These are phyloP conservation scores for Candida smagusa DNA, from an alignment of 1,139 yeast genomes.

Conservation along the genomic window DNA sequence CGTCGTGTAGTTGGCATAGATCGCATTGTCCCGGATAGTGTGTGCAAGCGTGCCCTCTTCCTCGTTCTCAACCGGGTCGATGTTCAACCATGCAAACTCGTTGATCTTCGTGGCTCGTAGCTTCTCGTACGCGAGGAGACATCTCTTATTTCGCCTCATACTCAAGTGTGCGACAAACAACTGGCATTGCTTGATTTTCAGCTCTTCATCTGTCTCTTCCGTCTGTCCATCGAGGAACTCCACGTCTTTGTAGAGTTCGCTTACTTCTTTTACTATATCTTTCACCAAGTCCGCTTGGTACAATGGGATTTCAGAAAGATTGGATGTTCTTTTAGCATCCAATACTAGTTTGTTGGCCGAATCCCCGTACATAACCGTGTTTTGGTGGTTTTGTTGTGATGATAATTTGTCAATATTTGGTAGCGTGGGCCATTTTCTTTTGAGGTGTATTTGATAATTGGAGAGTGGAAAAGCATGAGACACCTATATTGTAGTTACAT, in stretches of 20 bases:
- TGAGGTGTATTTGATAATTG: background rate
- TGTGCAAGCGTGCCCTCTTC: slow-evolving; percentile 4
- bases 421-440: too few relatives aligned
- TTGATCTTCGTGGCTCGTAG: slow-evolving; percentile 67
- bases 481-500: background rate
- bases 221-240: slow-evolving; percentile 32
- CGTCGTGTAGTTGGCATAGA: slow-evolving; percentile 27
- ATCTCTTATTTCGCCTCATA: slow-evolving; percentile 84
- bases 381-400: background rate
- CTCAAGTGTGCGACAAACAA: slow-evolving; percentile 77
- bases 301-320: slow-evolving; percentile 64
- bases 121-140: slow-evolving; percentile 78
- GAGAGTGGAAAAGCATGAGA: background rate
- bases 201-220: slow-evolving; percentile 29
- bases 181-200: slow-evolving; percentile 62
- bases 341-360: slow-evolving; percentile 73
- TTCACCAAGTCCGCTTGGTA: slow-evolving; percentile 77
- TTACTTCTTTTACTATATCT: slow-evolving; percentile 56
- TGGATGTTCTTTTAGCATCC: slow-evolving; percentile 78
- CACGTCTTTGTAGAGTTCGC: slow-evolving; percentile 54
- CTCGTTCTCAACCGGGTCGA: slow-evolving; percentile 33
- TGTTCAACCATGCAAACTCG: slow-evolving; percentile 65
- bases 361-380: slow-evolving; percentile 76
- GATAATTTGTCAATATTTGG: background rate
- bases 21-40: slow-evolving; percentile 10